Evolutionary conservation across 768 basidiomycete species (phyloP), one percentile per base, ranked within the genome.

Genomic region (Bullera alba): DNA sequence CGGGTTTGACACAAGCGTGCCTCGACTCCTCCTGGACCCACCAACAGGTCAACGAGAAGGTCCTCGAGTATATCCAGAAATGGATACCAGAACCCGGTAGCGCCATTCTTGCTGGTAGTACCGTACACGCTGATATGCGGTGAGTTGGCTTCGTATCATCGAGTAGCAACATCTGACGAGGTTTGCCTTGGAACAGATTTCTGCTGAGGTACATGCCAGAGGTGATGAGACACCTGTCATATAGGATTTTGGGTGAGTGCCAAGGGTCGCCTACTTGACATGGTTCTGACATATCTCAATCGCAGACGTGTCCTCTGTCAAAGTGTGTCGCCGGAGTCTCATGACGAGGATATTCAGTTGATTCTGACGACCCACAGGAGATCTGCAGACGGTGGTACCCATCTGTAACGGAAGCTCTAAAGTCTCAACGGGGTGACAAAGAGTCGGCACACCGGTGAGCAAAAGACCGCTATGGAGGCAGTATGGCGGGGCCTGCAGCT

Each of bases 1-100:
- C 87, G 50, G 91, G 91, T 29, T 75, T 95, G 21, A 91, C 88
- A 0, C 71, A 79, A 62, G 83, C 84, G 2, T 93, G 91, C 63
- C 66, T 92, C 37, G 75, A 77, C 5, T 91, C 90, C 2, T 79
- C 81, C 0, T 75, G 86, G 61, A 75, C 80, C 1, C 79, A 75
- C 38, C 79, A 81, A 22, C 74, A 75, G 15, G 89, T 90, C 2
- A 73, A 79, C 10, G 62, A 77, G 19, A 69, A 77, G 17, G 83
- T 92, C 3, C 73, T 89, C 17, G 74, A 75, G 2, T 95, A 96
- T 67, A 81, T 96, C 66, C 82, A 85, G 73, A 81, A 79, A 65
- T 89, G 90, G 87, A 76, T 95, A 29, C 90, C 91, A 22, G 65
- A 67, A 22, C 46, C 46, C 23, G 61, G 67, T 8, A 58, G 54